These are phyloP conservation scores for Aspergillus incahuasiensis DNA, from an alignment of 495 filamentous ascomycete species.

Conservation along the genomic window DNA sequence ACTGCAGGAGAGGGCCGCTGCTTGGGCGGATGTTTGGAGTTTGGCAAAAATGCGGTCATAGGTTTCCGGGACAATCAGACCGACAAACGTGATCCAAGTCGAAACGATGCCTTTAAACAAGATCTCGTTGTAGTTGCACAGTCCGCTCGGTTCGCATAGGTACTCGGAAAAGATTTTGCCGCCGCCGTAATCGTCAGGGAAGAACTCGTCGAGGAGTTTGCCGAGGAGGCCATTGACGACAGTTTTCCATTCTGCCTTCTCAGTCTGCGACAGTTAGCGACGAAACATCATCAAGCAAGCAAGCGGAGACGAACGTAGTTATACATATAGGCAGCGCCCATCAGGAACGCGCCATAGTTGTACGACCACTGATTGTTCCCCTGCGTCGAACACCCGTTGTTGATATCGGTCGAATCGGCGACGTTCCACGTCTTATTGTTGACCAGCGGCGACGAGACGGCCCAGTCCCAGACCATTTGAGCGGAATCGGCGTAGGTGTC, in stretches of 20 bases:
- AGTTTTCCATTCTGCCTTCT: constrained; percentile 48
- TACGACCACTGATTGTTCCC: constrained; percentile 62
- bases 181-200: constrained; percentile 43
- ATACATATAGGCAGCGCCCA: constrained; percentile 68
- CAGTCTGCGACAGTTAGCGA: constrained; percentile 41
- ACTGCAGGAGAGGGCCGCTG: constrained; percentile 63
- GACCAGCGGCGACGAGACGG: constrained; percentile 49
- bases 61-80: constrained; percentile 61
- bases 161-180: constrained; percentile 60
- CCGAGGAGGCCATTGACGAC: constrained; percentile 55
- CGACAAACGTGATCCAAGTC: constrained; percentile 69
- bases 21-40: constrained; percentile 59
- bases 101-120: constrained; percentile 78
- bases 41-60: constrained; percentile 58
- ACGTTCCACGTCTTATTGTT: constrained; percentile 52
- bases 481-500: constrained; percentile 65
- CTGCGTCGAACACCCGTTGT: constrained; percentile 48
- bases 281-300: background rate
- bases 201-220: constrained; percentile 53
- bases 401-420: constrained; percentile 50
- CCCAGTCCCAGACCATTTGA: constrained; percentile 63
- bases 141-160: constrained; percentile 61
- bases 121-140: constrained; percentile 67
- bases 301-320: constrained; percentile 45
- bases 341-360: constrained; percentile 63